Conservation (phyloP, 2,329 filamentous ascomycete genomes). For the Penicillium expansum region DNA sequence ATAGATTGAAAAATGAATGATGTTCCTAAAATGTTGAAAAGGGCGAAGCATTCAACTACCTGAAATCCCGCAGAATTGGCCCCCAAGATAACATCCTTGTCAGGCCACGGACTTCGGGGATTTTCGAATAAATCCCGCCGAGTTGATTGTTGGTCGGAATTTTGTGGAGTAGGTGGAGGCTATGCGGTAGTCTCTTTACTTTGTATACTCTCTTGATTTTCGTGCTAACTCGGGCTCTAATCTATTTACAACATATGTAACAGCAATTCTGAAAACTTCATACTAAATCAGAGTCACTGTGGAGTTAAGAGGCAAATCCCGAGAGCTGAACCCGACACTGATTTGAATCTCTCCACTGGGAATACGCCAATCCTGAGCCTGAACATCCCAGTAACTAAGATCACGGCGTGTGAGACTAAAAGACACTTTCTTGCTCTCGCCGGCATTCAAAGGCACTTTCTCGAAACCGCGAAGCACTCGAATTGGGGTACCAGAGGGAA, state of each 20-base stretch:
- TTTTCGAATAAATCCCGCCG: background rate
- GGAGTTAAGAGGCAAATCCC: background rate
- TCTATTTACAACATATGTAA: too few species aligned
- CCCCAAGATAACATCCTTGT: too few species aligned
- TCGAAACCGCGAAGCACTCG: conserved; percentile 53
- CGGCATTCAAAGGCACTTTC: conserved; percentile 47
- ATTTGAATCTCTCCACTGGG: background rate
- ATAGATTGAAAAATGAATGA: background rate
- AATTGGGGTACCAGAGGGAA: conserved; percentile 20
- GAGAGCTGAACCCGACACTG: background rate
- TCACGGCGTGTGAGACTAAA: conserved; percentile 47
- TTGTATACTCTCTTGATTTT: background rate
- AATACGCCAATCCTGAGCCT: too few species aligned
- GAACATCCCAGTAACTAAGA: conserved; percentile 26
- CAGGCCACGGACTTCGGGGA: background rate
- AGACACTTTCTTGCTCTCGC: conserved; percentile 40
- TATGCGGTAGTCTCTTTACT: too few species aligned
- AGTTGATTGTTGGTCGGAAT: background rate
- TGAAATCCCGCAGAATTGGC: background rate
- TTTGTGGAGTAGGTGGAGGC: too few species aligned
- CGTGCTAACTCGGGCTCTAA: background rate
- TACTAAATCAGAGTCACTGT: too few species aligned
- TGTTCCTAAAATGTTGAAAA: background rate
- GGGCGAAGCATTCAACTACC: background rate
- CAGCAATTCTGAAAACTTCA: too few species aligned